Conservation (phyloP, 768 basidiomycete species). For the Auricularia cornea region DNA sequence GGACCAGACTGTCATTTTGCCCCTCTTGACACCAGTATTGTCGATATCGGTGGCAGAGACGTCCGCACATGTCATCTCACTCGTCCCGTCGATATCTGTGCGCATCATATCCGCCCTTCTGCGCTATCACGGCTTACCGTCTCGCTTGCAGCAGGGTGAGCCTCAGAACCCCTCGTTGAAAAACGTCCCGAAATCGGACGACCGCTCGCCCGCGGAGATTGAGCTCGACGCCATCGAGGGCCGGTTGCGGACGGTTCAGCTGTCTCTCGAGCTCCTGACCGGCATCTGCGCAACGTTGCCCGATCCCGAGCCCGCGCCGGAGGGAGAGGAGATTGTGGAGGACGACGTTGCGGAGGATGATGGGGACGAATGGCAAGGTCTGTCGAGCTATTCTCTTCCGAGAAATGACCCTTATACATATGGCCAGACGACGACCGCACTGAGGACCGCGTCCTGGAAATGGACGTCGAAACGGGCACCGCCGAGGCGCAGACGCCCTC, state of each 20-base stretch:
- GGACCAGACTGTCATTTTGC: constrained; percentile 63
- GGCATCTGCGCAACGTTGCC: constrained; percentile 82
- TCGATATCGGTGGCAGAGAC: constrained; percentile 45
- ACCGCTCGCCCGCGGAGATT: constrained; percentile 58
- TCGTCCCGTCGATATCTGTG: constrained; percentile 35
- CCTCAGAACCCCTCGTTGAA: constrained; percentile 52
- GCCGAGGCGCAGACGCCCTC: constrained; percentile 20
- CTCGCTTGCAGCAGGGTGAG: constrained; percentile 34
- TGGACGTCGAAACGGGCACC: constrained; percentile 31
- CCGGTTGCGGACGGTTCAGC: constrained; percentile 61
- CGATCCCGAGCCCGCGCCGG: constrained; percentile 45
- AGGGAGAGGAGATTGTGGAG: constrained; percentile 14
- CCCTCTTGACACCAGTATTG: constrained; percentile 59
- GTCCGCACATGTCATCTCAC: not conserved
- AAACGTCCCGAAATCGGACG: constrained; percentile 64
- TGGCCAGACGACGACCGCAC: constrained; percentile 18
- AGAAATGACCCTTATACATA: constrained; percentile 12
- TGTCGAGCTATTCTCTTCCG: constrained; percentile 1
- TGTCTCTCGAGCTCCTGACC: constrained; percentile 84
- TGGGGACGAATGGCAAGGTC: constrained; percentile 13
- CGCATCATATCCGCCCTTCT: constrained; percentile 10
- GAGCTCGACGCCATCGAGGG: constrained; percentile 69
- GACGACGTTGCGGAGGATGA: constrained; percentile 19
- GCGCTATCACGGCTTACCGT: not conserved
- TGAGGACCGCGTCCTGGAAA: constrained; percentile 32